Evolutionary conservation across 2,329 filamentous ascomycete genomes (phyloP).

Genomic region (Leptographium galeiforme): DNA sequence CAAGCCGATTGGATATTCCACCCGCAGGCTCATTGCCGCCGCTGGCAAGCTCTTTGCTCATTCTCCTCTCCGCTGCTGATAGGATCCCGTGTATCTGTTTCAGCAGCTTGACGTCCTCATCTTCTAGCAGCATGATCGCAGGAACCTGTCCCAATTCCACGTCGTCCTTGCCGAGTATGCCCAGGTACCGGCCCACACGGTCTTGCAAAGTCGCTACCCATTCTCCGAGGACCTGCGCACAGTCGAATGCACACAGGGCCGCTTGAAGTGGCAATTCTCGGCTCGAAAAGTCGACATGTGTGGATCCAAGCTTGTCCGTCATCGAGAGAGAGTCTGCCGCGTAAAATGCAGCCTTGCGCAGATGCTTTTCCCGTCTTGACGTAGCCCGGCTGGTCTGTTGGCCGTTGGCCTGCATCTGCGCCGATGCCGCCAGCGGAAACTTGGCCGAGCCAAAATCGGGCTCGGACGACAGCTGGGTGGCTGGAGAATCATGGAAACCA

Average conservation of each 20-base stretch:
- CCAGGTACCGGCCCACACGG: conserved; percentile 78
- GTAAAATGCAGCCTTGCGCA: conserved; percentile 90
- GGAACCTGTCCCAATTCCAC: conserved; percentile 71
- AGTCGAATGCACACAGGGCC: conserved; percentile 86
- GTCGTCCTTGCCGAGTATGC: conserved; percentile 70
- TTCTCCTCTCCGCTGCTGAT: conserved; percentile 63
- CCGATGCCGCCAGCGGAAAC: conserved; percentile 13
- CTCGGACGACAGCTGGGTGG: conserved; percentile 36
- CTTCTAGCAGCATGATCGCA: conserved; percentile 78
- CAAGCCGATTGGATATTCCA: conserved; percentile 38
- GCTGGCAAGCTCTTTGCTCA: conserved; percentile 42
- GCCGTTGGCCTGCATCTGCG: conserved; percentile 7
- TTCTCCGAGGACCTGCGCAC: conserved; percentile 83
- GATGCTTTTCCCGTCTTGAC: conserved; percentile 68
- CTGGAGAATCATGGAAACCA: conserved; percentile 37
- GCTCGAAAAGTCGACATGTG: conserved; percentile 71
- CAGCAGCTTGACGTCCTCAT: conserved; percentile 78
- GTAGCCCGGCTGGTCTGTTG: conserved; percentile 27
- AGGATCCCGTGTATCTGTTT: conserved; percentile 73
- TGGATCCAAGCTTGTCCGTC: conserved; percentile 74
- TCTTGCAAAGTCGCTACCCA: conserved; percentile 92
- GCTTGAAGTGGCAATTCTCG: conserved; percentile 81
- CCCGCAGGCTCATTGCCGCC: conserved; percentile 22
- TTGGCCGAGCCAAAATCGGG: conserved; percentile 30
- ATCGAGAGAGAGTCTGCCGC: conserved; percentile 83